Base-by-base conservation (phyloP, 495 filamentous ascomycete species). In the Terfezia claveryi region DNA sequence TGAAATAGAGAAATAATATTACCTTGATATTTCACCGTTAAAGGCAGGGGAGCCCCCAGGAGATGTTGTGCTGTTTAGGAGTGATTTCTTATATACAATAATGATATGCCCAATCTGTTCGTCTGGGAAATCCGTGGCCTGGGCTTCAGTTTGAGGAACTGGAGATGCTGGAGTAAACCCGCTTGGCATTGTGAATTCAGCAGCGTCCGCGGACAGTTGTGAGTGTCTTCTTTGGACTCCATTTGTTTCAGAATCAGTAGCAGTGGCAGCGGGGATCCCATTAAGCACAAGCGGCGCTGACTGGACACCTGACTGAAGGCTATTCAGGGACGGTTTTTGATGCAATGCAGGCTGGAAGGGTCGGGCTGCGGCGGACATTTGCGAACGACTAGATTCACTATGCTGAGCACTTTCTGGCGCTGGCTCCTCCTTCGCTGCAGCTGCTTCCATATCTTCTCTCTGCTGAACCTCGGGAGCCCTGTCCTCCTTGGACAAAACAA, bases 121-220 rank as follows among this genome's bases (percentile, higher is more conserved):
- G 53, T 65, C 58, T 10, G 59, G 54, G 41, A 57, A 61, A 37
- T 66, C 64, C 23, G 50, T 41, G 1, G 36, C 6, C 55, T 41
- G 37, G 14, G 16, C 27, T 1, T 61, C 56, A 32, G 53, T 54
- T 10, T 49, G 38, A 14, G 51, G 55, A 16, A 44, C 32, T n/a
- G 57, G 50, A 4, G 49, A n/a, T 10, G 54, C 38, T 12, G 54
- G 41, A 36, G 46, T 56, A 41, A 68, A 66, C 50, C 64, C 54
- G 17, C 63, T 60, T 37, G 69, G 64, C 36, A 72, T 73, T 20
- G 81, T 74, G 62, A 85, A 91, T 56, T 87, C 85, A 0, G 83
- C 80, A 8, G 85, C 85, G 16, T 76, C 71, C 8, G 84, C 82
- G 23, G 83, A 87, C 32, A 91, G 72, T 46, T 76, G 72, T 2